These are phyloP conservation scores for Ustilago crameri DNA, from an alignment of 1,284 basidiomycete genomes.

Conservation along the genomic window DNA sequence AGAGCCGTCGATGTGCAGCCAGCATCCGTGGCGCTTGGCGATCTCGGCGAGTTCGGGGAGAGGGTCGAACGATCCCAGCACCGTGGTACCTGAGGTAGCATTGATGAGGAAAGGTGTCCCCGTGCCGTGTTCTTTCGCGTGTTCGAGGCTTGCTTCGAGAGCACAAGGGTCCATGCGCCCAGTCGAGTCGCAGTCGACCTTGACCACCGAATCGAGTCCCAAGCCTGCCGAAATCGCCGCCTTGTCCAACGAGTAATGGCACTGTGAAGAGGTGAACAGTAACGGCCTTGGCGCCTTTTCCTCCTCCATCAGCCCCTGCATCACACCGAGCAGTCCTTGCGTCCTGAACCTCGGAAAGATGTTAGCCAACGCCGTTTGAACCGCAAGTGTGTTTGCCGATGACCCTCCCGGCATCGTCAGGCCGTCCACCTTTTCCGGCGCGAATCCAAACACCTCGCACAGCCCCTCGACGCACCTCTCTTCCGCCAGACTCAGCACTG, in stretches of 20 bases:
- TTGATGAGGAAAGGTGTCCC: constrained; percentile 69
- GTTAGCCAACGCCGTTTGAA: constrained; percentile 69
- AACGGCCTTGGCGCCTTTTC: constrained; percentile 54
- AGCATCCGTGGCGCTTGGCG: constrained; percentile 58
- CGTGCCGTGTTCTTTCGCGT: constrained; percentile 17
- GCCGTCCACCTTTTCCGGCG: constrained; percentile 57
- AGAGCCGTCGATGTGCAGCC: constrained; percentile 69
- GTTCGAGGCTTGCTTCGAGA: constrained; percentile 36
- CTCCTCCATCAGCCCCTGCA: constrained; percentile 27
- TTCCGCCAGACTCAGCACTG: constrained; percentile 68
- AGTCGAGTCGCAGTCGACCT: constrained; percentile 63
- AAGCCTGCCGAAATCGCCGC: constrained; percentile 69
- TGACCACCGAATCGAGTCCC: constrained; percentile 66
- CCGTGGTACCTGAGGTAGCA: constrained; percentile 70
- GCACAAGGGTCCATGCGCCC: constrained; percentile 57
- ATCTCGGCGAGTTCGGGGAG: constrained; percentile 63
- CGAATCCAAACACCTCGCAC: constrained; percentile 59
- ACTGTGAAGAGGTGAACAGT: constrained; percentile 68
- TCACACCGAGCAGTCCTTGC: constrained; percentile 61
- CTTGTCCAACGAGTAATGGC: constrained; percentile 69
- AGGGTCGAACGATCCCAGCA: constrained; percentile 69
- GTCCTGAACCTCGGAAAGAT: constrained; percentile 66
- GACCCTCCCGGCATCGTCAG: constrained; percentile 69
- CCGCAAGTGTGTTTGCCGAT: constrained; percentile 68
- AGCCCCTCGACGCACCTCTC: constrained; percentile 57